Percentiles rank a stretch among this genome's conserved stretches.
Evolutionary conservation across 257 asterid genomes (phyloP).

Genomic region (Penstemon newberryi): DNA sequence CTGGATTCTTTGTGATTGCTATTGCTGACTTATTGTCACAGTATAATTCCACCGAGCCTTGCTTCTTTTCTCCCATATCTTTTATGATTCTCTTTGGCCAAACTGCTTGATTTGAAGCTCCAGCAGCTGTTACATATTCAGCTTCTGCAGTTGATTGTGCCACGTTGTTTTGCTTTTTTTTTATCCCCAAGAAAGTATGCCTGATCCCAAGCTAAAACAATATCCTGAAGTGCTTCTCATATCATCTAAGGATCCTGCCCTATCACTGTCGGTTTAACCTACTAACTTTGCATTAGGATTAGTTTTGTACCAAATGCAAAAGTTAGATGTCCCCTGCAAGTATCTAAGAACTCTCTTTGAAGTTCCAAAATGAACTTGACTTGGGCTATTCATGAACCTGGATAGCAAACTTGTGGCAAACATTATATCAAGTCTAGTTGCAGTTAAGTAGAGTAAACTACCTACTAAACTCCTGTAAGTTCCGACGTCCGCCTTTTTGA

Average conservation of each 20-base stretch:
- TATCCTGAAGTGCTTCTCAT: no score
- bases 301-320: no score
- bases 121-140: not conserved
- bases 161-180: not conserved
- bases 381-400: not conserved
- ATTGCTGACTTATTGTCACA: not conserved
- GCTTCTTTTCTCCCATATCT: not conserved
- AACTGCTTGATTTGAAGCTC: conserved; percentile 7
- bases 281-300: no score
- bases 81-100: not conserved
- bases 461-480: not conserved
- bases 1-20: not conserved
- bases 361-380: no score
- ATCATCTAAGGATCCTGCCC: no score
- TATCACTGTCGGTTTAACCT: no score
- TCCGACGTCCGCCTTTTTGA: no score
- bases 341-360: no score
- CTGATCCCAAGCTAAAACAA: no score
- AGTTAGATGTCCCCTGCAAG: no score
- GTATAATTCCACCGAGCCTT: not conserved
- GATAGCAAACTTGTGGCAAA: not conserved
- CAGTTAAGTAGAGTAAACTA: not conserved
- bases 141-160: conserved; percentile 3
- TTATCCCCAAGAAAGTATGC: not conserved
- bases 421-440: not conserved